Evolutionary conservation across 306 rosid genomes (phyloP).

Genomic region (Glycyrrhiza uralensis): DNA sequence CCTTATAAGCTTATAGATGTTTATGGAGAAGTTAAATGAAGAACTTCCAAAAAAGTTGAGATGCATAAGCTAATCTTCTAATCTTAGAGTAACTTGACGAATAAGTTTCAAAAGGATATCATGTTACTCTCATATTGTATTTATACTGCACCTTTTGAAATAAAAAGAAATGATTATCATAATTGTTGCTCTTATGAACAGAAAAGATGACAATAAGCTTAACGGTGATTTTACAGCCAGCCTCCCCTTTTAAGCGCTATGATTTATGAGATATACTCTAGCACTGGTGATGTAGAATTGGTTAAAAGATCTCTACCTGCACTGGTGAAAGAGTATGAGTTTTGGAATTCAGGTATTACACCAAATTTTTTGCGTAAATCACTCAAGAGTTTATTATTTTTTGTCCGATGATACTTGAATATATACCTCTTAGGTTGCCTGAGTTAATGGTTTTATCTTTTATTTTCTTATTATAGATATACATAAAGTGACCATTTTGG

Average conservation of each 20-base stretch:
- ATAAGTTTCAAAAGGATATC: not conserved
- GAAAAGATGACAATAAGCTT: slow-evolving; percentile 4
- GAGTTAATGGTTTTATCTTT: not conserved
- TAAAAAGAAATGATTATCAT: not conserved
- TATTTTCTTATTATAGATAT: slow-evolving; percentile 49
- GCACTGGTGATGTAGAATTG: slow-evolving; percentile 60
- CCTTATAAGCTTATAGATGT: too few species aligned
- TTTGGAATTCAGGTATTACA: slow-evolving; percentile 84
- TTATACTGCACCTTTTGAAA: not conserved
- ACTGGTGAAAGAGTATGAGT: slow-evolving; percentile 68
- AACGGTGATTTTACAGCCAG: slow-evolving; percentile 60
- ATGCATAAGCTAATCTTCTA: too few species aligned
- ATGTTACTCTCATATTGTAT: not conserved
- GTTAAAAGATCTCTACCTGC: slow-evolving; percentile 72
- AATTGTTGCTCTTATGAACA: not conserved
- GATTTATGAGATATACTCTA: slow-evolving; percentile 64
- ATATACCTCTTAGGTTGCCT: slow-evolving; percentile 9
- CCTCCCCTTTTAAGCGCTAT: slow-evolving; percentile 95
- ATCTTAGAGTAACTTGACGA: not conserved
- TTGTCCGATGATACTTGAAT: slow-evolving; percentile 11
- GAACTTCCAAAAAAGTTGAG: too few species aligned
- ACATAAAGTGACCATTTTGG: slow-evolving; percentile 61
- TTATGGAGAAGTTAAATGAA: too few species aligned
- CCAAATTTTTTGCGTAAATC: slow-evolving; percentile 11
- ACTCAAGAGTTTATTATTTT: not conserved